Evolutionary conservation across 257 asterid genomes (phyloP), one percentile per base, ranked within the genome.

Genomic region (Nicotiana tabacum): DNA sequence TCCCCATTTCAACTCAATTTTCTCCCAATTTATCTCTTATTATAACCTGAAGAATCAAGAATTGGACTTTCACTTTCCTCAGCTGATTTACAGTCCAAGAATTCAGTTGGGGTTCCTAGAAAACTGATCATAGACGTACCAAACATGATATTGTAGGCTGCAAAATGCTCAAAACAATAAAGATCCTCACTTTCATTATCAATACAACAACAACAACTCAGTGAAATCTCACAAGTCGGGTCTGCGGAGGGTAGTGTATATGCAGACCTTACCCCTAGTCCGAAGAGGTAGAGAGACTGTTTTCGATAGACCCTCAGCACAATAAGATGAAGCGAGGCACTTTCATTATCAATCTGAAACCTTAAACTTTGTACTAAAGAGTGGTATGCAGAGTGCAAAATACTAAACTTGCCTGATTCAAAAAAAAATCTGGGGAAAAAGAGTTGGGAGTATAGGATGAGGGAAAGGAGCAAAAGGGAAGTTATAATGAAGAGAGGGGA

Each of bases 61-160:
- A n/a, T 70, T 68, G 18, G 18, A 1, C 32, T 69, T 37, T 69
- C 5, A 37, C 32, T 69, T 39, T 53, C 77, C 0, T 69, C 15
- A 10, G 57, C 77, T 69, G 33, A 37, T 37, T 69, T 37, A 69
- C 57, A n/a, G 4, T 53, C 43, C 51, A 64, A 66, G 58, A 80
- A 33, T 35, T 30, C 82, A 66, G 60, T 6, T 12, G 33, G 29
- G 67, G 58, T 18, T 30, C 32, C 35, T 61, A 4, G 88, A 32
- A 32, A 32, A 39, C 9, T 39, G 46, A 6, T 39, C 9, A 39
- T 39, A 0, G 46, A 39, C 9, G 46, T 39, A 39, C 1, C 46
- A 35, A 94, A 89, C 66, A 94, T 84, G 43, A 86, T 74, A 11
- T 87, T 88, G 65, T 87, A 92, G 48, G 88, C 81, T 43, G 89